Conservation (phyloP, 768 basidiomycete genomes). For the Panellus pusillus region DNA sequence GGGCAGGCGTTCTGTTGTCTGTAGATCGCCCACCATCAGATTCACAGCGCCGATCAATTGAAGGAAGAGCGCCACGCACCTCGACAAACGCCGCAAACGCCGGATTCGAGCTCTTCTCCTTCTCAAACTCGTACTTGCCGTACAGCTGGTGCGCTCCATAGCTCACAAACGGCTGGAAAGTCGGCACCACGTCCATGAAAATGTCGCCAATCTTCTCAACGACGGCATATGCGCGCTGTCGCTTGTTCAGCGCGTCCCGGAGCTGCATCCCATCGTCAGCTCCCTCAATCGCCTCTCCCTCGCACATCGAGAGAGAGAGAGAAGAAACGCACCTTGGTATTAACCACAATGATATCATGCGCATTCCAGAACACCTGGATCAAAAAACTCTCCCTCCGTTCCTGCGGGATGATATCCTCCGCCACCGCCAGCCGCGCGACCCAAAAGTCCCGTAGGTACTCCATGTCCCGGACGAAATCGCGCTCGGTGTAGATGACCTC, state of each 20-base stretch:
- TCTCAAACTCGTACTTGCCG: conserved; percentile 99
- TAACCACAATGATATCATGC: conserved; percentile 89
- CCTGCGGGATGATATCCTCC: conserved; percentile 68
- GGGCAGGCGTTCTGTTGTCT: conserved; percentile 89
- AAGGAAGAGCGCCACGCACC: conserved; percentile 50
- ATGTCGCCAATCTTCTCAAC: conserved; percentile 93
- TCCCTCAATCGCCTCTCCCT: background rate
- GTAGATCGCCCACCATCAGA: background rate
- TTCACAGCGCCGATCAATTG: background rate
- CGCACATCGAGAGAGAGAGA: background rate
- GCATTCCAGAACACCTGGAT: conserved; percentile 98
- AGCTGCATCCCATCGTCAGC: no score
- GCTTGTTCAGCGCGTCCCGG: conserved; percentile 91
- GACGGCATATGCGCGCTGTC: conserved; percentile 93
- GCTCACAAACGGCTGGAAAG: conserved; percentile 89
- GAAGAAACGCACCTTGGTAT: conserved; percentile 41
- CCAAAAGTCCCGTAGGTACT: conserved; percentile 98
- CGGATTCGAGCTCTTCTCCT: conserved; percentile 91
- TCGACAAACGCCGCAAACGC: conserved; percentile 96
- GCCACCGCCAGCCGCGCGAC: conserved; percentile 77
- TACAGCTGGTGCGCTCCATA: conserved; percentile 97
- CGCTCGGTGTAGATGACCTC: conserved; percentile 94
- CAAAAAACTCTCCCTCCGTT: conserved; percentile 80
- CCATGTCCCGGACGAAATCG: conserved; percentile 97
- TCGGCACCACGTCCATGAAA: conserved; percentile 79